Conservation (phyloP, 352 stramenopile genomes). For the Pythium biforme region DNA sequence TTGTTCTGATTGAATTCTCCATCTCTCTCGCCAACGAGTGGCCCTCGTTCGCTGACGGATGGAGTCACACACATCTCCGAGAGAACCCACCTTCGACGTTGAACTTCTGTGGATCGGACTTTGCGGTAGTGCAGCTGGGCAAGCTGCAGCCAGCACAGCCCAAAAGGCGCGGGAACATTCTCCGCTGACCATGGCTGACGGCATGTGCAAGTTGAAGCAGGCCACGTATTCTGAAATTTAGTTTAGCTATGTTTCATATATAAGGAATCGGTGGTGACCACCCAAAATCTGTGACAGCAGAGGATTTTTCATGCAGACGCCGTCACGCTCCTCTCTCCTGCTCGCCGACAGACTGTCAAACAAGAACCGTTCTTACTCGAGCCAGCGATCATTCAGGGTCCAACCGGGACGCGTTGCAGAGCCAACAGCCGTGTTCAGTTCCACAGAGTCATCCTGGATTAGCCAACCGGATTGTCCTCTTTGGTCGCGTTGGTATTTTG, state of each 20-base stretch:
- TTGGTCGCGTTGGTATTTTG: neutral
- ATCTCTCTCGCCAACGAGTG: too few species aligned
- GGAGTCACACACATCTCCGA: neutral
- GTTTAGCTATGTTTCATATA: neutral
- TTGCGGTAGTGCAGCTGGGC: neutral
- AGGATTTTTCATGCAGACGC: neutral
- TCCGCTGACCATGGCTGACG: neutral
- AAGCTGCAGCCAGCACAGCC: neutral
- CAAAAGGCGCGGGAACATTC: neutral
- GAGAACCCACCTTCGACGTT: neutral
- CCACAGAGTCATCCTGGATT: neutral
- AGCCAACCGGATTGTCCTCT: constrained; percentile 9
- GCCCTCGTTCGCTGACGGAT: too few species aligned
- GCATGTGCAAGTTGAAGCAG: constrained; percentile 14
- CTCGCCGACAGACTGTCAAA: too few species aligned
- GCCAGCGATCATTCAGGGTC: too few species aligned
- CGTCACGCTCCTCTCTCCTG: too few species aligned
- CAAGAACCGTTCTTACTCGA: too few species aligned
- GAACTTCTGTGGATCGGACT: too few species aligned
- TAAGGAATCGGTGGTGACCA: neutral
- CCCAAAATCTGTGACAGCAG: constrained; percentile 19
- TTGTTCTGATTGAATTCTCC: too few species aligned
- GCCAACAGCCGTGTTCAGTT: constrained; percentile 4
- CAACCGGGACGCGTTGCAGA: neutral
- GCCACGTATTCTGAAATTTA: neutral